phyloP scores from a whole-genome alignment of 2,329 filamentous ascomycete species.

The Diaporthe sp. region DNA sequence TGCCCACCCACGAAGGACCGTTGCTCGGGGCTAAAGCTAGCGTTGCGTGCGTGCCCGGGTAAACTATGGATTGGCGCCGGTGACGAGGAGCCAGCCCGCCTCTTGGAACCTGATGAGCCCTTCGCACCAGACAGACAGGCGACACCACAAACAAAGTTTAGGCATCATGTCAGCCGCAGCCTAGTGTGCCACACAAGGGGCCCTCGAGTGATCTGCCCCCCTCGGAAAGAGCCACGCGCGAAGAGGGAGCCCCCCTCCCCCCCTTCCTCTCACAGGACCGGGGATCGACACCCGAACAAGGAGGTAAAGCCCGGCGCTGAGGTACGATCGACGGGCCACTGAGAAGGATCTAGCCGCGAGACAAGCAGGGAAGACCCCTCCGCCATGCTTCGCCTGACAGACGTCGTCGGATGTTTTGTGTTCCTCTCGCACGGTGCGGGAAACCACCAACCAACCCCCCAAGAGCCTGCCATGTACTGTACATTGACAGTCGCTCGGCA shows the following conservation, averaged over 20 bases:
- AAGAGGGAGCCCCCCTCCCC: background rate
- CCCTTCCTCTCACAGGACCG: constrained; percentile 2
- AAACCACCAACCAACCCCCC: background rate
- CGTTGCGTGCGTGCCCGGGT: constrained; percentile 18
- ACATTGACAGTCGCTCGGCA: constrained; percentile 5
- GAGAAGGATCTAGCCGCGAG: constrained; percentile 22
- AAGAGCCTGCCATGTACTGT: background rate
- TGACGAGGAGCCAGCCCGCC: constrained; percentile 3
- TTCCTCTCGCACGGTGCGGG: constrained; percentile 31
- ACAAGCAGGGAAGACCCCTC: constrained; percentile 28
- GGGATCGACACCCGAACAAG: constrained; percentile 26
- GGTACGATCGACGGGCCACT: constrained; percentile 25
- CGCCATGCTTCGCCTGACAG: constrained; percentile 16
- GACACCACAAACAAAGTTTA: constrained; percentile 16
- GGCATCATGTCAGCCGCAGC: constrained; percentile 20
- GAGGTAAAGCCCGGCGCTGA: constrained; percentile 27
- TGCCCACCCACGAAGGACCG: constrained; percentile 11
- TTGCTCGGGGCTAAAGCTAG: constrained; percentile 13
- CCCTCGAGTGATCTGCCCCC: background rate
- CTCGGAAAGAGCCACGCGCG: constrained; percentile 20
- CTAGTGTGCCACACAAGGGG: background rate
- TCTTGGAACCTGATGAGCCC: constrained; percentile 18
- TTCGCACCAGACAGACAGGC: background rate
- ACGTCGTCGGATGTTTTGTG: constrained; percentile 26
- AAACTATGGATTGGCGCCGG: constrained; percentile 4